Conservation (phyloP, 352 stramenopile genomes). For the Phytopythium sindhum region DNA sequence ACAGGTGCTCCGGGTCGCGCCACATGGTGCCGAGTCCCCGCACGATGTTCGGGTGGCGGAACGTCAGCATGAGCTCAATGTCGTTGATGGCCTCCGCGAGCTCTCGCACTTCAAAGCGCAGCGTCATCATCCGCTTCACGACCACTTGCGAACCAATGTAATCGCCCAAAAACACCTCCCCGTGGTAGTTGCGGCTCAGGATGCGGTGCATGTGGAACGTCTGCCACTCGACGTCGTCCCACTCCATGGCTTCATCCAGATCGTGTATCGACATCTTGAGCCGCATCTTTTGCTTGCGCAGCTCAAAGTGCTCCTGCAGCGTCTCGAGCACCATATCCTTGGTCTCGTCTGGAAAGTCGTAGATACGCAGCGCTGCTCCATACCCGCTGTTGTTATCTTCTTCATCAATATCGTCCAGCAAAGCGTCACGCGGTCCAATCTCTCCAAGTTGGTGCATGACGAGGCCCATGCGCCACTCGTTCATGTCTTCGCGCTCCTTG, state of each 20-base stretch:
- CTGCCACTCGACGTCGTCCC: constrained; percentile 55
- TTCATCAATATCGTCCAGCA: constrained; percentile 25
- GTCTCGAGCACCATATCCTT: constrained; percentile 56
- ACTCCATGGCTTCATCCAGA: constrained; percentile 21
- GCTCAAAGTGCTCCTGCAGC: constrained; percentile 58
- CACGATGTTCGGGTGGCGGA: constrained; percentile 71
- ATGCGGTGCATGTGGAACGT: constrained; percentile 63
- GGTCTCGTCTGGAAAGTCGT: constrained; percentile 51
- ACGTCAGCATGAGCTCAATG: constrained; percentile 50
- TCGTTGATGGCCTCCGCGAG: constrained; percentile 70
- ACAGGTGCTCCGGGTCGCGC: constrained; percentile 57
- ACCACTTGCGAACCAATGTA: constrained; percentile 58
- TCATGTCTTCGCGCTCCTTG: constrained; percentile 62
- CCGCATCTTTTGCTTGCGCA: constrained; percentile 42
- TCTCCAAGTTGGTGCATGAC: constrained; percentile 56
- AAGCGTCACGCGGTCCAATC: constrained; percentile 19
- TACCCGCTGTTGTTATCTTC: constrained; percentile 14
- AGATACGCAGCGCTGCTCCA: constrained; percentile 41
- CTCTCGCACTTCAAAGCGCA: constrained; percentile 51
- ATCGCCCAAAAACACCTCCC: constrained; percentile 60
- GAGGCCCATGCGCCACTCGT: constrained; percentile 61
- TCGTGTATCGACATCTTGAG: constrained; percentile 1
- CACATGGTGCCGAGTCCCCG: constrained; percentile 69
- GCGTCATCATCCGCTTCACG: constrained; percentile 66
- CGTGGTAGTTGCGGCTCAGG: constrained; percentile 56